Evolutionary conservation across 176 grass and related monocot species (phyloP), one percentile per base, ranked within the genome.

Genomic region (Bothriochloa decipiens): DNA sequence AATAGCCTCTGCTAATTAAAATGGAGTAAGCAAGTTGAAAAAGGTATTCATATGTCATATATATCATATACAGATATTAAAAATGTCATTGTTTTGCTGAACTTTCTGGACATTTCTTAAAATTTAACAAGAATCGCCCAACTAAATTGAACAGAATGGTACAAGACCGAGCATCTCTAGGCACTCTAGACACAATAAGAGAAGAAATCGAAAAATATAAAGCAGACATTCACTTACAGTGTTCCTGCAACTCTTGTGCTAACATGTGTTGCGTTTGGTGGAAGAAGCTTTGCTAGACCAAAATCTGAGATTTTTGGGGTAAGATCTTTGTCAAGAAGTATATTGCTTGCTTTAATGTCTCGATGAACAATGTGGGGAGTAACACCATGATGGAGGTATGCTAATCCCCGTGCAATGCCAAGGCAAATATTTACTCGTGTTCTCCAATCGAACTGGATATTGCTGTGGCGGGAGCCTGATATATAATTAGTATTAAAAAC

Each of bases 291-390:
- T 72, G 92, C 92, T 45, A 94, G 78, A 77, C 92, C 90, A 25
- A 94, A 94, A 90, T 94, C 92, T 57, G 92, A 90, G 74, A 94
- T 94, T 79, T 94, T 94, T 5, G 92, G 82, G 4, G 72, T 92
- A 35, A 94, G 87, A 79, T 94, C 90, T 43, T 35, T 87, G 46
- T 94, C 92, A 74, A 94, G 89, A 85, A 94, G 87, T 85, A 94
- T 94, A 83, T 94, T 94, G 84, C 92, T 94, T 87, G 92, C 92
- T 94, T 94, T 94, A 62, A 94, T 94, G 78, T 94, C 92, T 40
- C 90, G 77, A 67, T 94, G 92, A 75, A 94, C 92, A 60, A 94
- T 88, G 68, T 90, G 87, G 35, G 92, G 92, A 76, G 29, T 75
- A 60, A 92, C 89, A 80, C n/a, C 85, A 37, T 92, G 77, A 75